A percentile compares a stretch with the other conserved stretches of the same genome.
These are phyloP conservation scores for Chamaecyparis obtusa DNA, from an alignment of 75 land plant species.

Conservation along the genomic window DNA sequence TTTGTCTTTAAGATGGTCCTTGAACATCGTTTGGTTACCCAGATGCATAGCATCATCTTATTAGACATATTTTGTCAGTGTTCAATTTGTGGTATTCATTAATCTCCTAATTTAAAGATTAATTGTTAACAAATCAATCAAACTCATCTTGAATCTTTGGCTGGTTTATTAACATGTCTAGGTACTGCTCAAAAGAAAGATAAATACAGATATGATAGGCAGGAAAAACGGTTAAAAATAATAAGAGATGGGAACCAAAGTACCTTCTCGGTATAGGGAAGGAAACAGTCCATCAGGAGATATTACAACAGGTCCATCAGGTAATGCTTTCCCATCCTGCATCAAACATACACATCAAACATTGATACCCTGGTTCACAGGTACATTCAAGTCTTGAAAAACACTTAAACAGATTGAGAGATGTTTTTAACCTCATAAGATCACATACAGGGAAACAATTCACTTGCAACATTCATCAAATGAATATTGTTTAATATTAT, in stretches of 20 bases:
- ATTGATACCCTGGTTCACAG: background rate
- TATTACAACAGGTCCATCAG: conserved; percentile 78
- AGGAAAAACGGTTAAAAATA: background rate
- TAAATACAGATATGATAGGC: background rate
- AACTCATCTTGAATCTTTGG: background rate
- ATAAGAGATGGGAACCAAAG: background rate
- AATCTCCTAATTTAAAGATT: background rate
- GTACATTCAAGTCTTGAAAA: background rate
- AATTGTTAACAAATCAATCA: background rate
- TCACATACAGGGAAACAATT: background rate
- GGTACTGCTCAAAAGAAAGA: background rate
- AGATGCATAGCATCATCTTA: background rate
- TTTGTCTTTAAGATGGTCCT: background rate
- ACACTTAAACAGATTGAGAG: background rate
- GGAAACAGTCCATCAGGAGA: conserved; percentile 84
- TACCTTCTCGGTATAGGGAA: conserved; percentile 74
- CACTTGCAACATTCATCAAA: background rate
- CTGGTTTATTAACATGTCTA: background rate
- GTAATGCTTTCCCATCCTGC: conserved; percentile 80
- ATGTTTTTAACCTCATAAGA: background rate
- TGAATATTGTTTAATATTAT: background rate
- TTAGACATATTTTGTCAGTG: background rate
- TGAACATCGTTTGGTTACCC: background rate
- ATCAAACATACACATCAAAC: conserved; percentile 1
- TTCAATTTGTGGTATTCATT: no score